Percentiles rank a stretch among this genome's conserved stretches.
Conservation (phyloP, 2,329 filamentous ascomycete species). For the Colletotrichum noveboracense region DNA sequence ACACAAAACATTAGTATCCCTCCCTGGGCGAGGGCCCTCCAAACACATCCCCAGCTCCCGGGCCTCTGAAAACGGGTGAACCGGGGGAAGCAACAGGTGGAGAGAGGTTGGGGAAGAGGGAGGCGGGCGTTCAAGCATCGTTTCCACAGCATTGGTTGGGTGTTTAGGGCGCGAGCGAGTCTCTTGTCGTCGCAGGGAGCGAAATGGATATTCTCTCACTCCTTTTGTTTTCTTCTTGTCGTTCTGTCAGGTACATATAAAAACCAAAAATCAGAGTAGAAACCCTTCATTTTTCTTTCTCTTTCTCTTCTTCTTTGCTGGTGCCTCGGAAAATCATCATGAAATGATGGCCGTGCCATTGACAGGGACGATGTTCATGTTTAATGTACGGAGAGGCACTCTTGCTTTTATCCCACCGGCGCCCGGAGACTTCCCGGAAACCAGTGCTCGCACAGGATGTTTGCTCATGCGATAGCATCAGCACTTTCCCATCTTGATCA, state of each 20-base stretch:
- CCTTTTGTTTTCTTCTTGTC: background rate
- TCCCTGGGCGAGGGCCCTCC: background rate
- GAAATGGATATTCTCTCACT: background rate
- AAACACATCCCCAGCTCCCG: background rate
- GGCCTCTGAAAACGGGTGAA: background rate
- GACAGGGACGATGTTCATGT: background rate
- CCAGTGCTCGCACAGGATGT: background rate
- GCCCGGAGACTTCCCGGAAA: background rate
- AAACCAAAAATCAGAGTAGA: background rate
- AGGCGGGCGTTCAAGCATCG: conserved; percentile 4
- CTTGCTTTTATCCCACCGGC: background rate
- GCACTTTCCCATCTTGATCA: background rate
- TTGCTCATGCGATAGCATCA: background rate
- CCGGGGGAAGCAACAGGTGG: background rate
- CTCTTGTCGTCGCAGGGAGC: background rate
- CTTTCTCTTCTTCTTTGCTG: background rate
- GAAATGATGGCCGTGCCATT: background rate
- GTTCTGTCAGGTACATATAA: background rate
- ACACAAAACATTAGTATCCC: background rate
- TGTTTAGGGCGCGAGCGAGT: conserved; percentile 16
- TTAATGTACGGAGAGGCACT: background rate
- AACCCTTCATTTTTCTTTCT: background rate
- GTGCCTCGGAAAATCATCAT: background rate
- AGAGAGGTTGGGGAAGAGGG: background rate
- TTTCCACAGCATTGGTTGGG: conserved; percentile 11